Evolutionary conservation across 2,329 filamentous ascomycete species (phyloP).

Genomic region (Nothophaeocryptopus gaeumannii): DNA sequence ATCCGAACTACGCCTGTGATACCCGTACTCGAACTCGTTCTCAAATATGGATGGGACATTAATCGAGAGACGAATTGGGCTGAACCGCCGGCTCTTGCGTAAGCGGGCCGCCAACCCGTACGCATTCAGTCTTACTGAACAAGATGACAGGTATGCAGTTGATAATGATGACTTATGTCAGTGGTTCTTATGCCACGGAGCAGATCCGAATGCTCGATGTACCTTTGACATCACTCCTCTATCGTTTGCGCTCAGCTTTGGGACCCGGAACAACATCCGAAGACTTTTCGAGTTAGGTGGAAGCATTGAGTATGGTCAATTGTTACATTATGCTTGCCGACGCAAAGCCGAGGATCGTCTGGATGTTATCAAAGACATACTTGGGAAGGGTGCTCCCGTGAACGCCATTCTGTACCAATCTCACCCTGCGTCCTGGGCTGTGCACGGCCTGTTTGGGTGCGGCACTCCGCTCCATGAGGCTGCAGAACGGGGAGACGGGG

Average conservation of each 20-base stretch:
- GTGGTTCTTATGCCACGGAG: conserved; percentile 10
- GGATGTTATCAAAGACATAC: not conserved
- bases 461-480: not conserved
- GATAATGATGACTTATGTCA: too few relatives aligned
- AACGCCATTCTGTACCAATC: conserved; percentile 4
- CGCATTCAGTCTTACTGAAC: too few relatives aligned
- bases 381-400: not conserved
- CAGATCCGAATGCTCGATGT: conserved; percentile 16
- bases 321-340: conserved; percentile 10
- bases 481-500: not conserved
- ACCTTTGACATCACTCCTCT: conserved; percentile 13
- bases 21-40: too few relatives aligned
- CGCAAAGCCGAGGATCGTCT: not conserved
- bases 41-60: too few relatives aligned
- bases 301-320: conserved; percentile 3
- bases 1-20: too few relatives aligned
- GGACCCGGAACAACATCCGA: conserved; percentile 6
- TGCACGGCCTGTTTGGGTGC: too few relatives aligned
- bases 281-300: conserved; percentile 5
- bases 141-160: too few relatives aligned
- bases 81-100: too few relatives aligned
- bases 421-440: too few relatives aligned
- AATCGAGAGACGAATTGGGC: too few relatives aligned
- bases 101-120: too few relatives aligned
- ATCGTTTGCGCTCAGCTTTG: conserved; percentile 5